phyloP scores from a whole-genome alignment of 306 rosid genomes.

The Ceratonia siliqua region DNA sequence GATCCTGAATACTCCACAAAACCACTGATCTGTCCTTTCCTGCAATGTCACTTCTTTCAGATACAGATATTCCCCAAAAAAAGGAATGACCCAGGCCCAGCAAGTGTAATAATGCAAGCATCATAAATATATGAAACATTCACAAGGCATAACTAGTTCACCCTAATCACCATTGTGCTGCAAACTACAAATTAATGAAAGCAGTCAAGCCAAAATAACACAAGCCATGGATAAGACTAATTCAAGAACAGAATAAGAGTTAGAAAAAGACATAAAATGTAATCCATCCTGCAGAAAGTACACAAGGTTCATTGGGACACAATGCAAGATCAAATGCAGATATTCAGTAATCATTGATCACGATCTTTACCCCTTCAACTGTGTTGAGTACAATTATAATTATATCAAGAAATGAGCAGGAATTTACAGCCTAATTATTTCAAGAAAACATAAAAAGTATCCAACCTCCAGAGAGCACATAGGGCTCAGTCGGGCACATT shows the following conservation, averaged over 20 bases:
- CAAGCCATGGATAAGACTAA: neutral
- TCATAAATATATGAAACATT: no score
- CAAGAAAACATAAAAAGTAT: neutral
- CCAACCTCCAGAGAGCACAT: constrained; percentile 95
- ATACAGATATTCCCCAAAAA: neutral
- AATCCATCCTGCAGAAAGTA: constrained; percentile 59
- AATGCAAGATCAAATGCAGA: constrained; percentile 68
- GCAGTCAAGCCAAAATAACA: neutral
- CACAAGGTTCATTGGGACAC: constrained; percentile 68
- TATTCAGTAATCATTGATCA: neutral
- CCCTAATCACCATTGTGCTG: no score
- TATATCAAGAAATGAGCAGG: neutral
- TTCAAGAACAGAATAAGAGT: neutral
- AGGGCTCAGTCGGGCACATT: constrained; percentile 98
- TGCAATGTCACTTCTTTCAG: constrained; percentile 38
- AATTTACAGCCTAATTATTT: constrained; percentile 5
- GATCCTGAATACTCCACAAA: constrained; percentile 98
- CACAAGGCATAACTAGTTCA: no score
- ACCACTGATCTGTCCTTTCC: constrained; percentile 97
- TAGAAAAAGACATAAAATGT: neutral
- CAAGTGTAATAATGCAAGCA: no score
- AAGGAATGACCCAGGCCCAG: no score
- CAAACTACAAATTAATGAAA: no score
- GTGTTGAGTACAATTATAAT: neutral
- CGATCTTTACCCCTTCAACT: neutral